phyloP scores from a whole-genome alignment of 305 asterid species.

The Fraxinus greggii region DNA sequence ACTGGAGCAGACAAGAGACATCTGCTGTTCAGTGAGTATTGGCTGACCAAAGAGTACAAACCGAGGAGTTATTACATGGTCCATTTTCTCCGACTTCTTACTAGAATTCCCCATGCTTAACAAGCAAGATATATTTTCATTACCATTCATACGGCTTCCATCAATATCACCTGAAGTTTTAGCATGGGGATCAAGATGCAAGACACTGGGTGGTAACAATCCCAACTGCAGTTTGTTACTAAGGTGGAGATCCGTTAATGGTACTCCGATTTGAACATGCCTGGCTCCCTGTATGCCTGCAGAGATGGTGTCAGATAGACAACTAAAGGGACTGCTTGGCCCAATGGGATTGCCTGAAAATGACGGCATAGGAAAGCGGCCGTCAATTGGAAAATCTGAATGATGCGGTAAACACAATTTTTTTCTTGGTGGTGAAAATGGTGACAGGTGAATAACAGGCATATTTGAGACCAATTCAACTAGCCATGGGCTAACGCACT shows the following conservation, averaged over 20 bases:
- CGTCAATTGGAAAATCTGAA: conserved; percentile 55
- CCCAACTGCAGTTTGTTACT: conserved; percentile 74
- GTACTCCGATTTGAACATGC: conserved; percentile 94
- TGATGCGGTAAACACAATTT: conserved; percentile 61
- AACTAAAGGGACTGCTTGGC: conserved; percentile 64
- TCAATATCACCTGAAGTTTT: conserved; percentile 40
- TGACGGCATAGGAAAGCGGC: conserved; percentile 74
- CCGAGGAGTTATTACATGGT: conserved; percentile 44
- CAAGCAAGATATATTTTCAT: conserved; percentile 67
- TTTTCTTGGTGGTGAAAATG: conserved; percentile 71
- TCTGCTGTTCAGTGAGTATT: conserved; percentile 92
- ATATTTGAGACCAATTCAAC: conserved; percentile 71
- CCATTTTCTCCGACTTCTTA: conserved; percentile 42
- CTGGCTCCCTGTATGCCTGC: conserved; percentile 99
- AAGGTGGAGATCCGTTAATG: conserved; percentile 52
- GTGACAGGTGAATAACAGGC: conserved; percentile 74
- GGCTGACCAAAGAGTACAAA: conserved; percentile 92
- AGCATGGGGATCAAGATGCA: conserved; percentile 44
- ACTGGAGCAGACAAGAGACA: conserved; percentile 45
- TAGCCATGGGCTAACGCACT: conserved; percentile 92
- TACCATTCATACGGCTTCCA: conserved; percentile 32
- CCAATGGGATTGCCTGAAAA: conserved; percentile 84
- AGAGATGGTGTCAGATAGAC: conserved; percentile 64
- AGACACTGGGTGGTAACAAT: conserved; percentile 53
- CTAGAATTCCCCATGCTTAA: conserved; percentile 63